Evolutionary conservation across 345 rosid species (phyloP).

Genomic region (Atalantia buxifolia): DNA sequence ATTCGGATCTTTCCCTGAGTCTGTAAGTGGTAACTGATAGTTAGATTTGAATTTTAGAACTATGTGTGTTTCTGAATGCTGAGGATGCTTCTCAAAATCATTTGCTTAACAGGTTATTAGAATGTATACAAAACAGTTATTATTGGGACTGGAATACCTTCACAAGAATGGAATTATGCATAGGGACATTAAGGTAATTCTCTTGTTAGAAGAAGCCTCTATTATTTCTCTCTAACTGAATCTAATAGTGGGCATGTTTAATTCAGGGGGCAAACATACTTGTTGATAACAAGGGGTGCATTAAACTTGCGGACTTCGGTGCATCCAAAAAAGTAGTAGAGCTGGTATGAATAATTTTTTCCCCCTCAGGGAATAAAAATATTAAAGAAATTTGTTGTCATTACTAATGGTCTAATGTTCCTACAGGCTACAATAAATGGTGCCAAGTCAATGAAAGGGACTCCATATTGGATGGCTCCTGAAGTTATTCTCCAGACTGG

Average conservation of each 20-base stretch:
- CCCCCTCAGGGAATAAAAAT: neutral
- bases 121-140: constrained; percentile 66
- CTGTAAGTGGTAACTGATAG: constrained; percentile 41
- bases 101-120: constrained; percentile 53
- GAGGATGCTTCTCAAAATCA: constrained; percentile 1
- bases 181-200: constrained; percentile 76
- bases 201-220: neutral
- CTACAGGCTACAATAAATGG: constrained; percentile 76
- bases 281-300: constrained; percentile 90
- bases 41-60: constrained; percentile 6
- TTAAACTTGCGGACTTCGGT: constrained; percentile 89
- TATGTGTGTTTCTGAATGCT: constrained; percentile 2
- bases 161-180: constrained; percentile 85
- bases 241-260: constrained; percentile 12
- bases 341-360: constrained; percentile 30
- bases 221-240: neutral
- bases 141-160: constrained; percentile 72
- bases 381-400: neutral
- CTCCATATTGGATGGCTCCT: constrained; percentile 98
- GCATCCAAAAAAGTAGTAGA: constrained; percentile 91
- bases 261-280: constrained; percentile 85
- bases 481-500: constrained; percentile 95
- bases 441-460: constrained; percentile 93
- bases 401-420: constrained; percentile 15
- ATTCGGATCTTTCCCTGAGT: constrained; percentile 81